These are phyloP conservation scores for Porcisia hertigi DNA, from an alignment of 208 protist genomes.

Conservation along the genomic window DNA sequence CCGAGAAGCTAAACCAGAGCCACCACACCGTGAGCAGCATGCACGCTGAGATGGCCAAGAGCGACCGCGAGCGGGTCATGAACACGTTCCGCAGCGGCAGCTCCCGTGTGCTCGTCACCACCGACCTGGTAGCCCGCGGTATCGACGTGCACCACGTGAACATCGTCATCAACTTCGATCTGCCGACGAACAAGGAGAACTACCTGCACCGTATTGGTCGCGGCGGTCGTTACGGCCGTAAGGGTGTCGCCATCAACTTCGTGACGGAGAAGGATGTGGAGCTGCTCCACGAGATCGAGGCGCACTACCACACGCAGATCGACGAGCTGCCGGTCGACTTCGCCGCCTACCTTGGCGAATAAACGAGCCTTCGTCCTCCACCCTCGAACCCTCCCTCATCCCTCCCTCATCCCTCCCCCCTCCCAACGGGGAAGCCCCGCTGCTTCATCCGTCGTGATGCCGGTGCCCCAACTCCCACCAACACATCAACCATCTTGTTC, in stretches of 20 bases:
- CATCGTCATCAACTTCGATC: slow-evolving; percentile 99
- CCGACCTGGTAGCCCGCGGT: slow-evolving; percentile 99
- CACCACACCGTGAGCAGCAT: slow-evolving; percentile 96
- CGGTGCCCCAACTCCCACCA: too few species aligned
- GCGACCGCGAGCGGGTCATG: slow-evolving; percentile 98
- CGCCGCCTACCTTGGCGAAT: slow-evolving; percentile 75
- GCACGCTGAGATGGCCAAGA: slow-evolving; percentile 98
- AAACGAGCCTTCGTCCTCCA: slow-evolving; percentile 12
- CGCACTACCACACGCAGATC: slow-evolving; percentile 99
- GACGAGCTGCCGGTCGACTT: slow-evolving; percentile 99
- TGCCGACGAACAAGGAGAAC: slow-evolving; percentile 98
- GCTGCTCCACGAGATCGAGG: slow-evolving; percentile 97
- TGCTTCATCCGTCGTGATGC: too few species aligned
- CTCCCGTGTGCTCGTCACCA: slow-evolving; percentile 98
- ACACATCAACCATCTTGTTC: too few species aligned
- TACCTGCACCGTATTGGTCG: slow-evolving; percentile 99
- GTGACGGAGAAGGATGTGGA: slow-evolving; percentile 97
- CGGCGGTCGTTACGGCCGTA: slow-evolving; percentile 99
- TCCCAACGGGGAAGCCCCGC: background rate
- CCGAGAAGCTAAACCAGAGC: slow-evolving; percentile 90
- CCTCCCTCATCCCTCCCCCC: too few species aligned
- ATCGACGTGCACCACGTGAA: slow-evolving; percentile 99
- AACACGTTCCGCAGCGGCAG: slow-evolving; percentile 96
- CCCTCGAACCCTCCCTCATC: too few species aligned
- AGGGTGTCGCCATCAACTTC: slow-evolving; percentile 99